A percentile compares a stretch with the other conserved stretches of the same genome.
Evolutionary conservation across 345 rosid genomes (phyloP).

Genomic region (Zanthoxylum bungeanum): DNA sequence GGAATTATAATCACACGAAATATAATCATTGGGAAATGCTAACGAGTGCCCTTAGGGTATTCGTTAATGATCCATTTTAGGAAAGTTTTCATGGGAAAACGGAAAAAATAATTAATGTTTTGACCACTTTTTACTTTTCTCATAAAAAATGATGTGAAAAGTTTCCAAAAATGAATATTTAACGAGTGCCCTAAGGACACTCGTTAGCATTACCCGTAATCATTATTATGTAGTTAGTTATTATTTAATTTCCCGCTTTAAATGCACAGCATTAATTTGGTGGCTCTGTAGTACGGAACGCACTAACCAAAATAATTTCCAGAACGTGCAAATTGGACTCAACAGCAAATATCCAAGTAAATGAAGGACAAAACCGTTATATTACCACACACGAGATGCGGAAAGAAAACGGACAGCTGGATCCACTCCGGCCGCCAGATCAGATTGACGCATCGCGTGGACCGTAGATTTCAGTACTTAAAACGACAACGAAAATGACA

Average conservation of each 20-base stretch:
- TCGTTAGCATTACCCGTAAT: too few species aligned
- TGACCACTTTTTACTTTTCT: too few species aligned
- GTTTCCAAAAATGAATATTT: too few species aligned
- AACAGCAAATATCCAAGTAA: background rate
- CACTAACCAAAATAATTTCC: conserved; percentile 11
- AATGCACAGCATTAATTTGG: background rate
- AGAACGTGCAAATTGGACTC: background rate
- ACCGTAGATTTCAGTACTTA: conserved; percentile 16
- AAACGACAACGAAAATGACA: background rate
- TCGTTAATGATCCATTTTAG: too few species aligned
- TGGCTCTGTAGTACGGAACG: background rate
- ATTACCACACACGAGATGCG: background rate
- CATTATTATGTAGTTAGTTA: too few species aligned
- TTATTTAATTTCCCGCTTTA: background rate
- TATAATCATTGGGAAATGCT: too few species aligned
- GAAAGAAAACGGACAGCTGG: conserved; percentile 15
- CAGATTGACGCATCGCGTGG: conserved; percentile 1
- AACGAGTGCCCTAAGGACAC: too few species aligned
- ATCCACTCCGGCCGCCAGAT: conserved; percentile 11
- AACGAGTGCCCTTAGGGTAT: too few species aligned
- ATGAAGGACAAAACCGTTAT: background rate
- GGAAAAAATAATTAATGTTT: too few species aligned
- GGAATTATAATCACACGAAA: too few species aligned
- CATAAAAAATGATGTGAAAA: too few species aligned
- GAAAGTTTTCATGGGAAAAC: too few species aligned